These are phyloP conservation scores for Vigna radiata DNA, from an alignment of 306 rosid species.

Conservation along the genomic window DNA sequence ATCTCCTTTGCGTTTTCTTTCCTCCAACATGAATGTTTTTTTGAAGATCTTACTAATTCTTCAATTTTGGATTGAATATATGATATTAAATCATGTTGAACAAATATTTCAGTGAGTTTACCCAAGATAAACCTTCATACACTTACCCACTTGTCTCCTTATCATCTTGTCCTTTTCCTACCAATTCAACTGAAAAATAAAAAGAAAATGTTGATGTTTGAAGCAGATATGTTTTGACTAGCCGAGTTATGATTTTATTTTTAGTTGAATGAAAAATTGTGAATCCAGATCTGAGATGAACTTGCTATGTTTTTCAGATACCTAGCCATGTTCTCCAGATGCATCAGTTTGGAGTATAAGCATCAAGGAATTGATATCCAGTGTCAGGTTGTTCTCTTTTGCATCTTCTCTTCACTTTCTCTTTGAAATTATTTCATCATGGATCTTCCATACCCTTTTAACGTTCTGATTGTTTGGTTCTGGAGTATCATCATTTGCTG, in stretches of 20 bases:
- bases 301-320: constrained; percentile 38
- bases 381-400: constrained; percentile 66
- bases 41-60: no score
- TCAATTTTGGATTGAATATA: no score
- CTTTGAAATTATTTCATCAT: not conserved
- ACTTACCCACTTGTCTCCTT: no score
- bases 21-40: no score
- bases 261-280: not conserved
- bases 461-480: not conserved
- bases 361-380: constrained; percentile 70
- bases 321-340: constrained; percentile 57
- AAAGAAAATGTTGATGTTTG: not conserved
- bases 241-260: not conserved
- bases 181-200: not conserved
- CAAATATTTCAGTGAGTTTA: no score
- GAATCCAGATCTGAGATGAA: constrained; percentile 9
- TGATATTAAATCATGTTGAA: not conserved
- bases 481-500: not conserved
- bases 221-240: not conserved
- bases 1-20: no score
- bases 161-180: not conserved
- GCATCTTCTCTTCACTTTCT: not conserved
- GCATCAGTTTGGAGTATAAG: constrained; percentile 65
- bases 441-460: not conserved
- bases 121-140: no score